Conservation (phyloP, 2,329 filamentous ascomycete genomes). For the Chrysoporthe cubensis region DNA sequence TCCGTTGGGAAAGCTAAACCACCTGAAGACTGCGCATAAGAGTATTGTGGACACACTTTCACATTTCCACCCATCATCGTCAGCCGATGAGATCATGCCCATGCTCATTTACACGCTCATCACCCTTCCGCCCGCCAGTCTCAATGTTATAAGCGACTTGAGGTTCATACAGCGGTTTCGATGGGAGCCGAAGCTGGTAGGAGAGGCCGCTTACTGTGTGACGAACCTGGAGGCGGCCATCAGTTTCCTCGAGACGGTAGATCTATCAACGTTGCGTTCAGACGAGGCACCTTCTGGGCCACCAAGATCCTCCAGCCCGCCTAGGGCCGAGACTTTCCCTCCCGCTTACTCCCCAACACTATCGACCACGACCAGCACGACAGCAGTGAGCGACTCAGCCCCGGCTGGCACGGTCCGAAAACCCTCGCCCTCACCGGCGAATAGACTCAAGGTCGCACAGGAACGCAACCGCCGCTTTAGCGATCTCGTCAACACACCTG, state of each 20-base stretch:
- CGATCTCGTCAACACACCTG: slow-evolving; percentile 82
- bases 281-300: slow-evolving; percentile 76
- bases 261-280: slow-evolving; percentile 82
- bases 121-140: slow-evolving; percentile 80
- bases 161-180: slow-evolving; percentile 93
- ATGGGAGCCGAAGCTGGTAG: slow-evolving; percentile 82
- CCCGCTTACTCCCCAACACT: slow-evolving; percentile 56
- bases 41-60: slow-evolving; percentile 86
- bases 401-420: slow-evolving; percentile 37
- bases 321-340: slow-evolving; percentile 59
- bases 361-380: slow-evolving; percentile 39
- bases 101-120: slow-evolving; percentile 97
- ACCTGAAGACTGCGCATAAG: slow-evolving; percentile 87
- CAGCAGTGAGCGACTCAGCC: slow-evolving; percentile 30
- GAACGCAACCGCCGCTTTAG: slow-evolving; percentile 77
- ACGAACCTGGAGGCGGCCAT: slow-evolving; percentile 96
- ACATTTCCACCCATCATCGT: slow-evolving; percentile 75
- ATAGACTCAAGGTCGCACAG: slow-evolving; percentile 51
- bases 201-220: slow-evolving; percentile 93
- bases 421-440: slow-evolving; percentile 43
- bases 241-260: slow-evolving; percentile 92
- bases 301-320: slow-evolving; percentile 58
- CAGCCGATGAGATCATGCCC: slow-evolving; percentile 94
- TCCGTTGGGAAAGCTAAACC: slow-evolving; percentile 87
- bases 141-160: slow-evolving; percentile 93